These are phyloP conservation scores for Funneliformis caledonium DNA, from an alignment of 371 early-diverging fungal species.

Conservation along the genomic window DNA sequence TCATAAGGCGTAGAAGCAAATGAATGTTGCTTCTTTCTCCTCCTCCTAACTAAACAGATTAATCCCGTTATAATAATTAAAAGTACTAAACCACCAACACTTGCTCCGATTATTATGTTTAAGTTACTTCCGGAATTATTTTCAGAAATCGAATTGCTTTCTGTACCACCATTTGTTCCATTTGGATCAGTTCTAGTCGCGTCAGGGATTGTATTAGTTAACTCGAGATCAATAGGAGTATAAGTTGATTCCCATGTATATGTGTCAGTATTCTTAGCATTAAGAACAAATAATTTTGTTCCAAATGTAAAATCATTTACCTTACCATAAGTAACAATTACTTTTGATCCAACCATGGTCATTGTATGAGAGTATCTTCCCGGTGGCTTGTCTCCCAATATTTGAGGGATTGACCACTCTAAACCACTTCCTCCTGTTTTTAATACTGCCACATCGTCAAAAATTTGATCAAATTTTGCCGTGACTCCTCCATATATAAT, in stretches of 20 bases:
- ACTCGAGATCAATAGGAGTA: not conserved
- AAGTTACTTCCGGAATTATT: not conserved
- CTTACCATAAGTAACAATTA: constrained; percentile 27
- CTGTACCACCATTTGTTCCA: not conserved
- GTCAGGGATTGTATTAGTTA: not conserved
- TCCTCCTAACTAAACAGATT: not conserved
- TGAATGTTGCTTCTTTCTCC: not conserved
- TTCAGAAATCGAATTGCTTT: not conserved
- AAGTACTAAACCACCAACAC: not conserved
- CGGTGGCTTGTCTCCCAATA: not conserved
- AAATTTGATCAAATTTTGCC: not conserved
- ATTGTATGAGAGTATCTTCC: constrained; percentile 19
- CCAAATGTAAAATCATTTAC: not conserved
- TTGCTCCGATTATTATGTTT: not conserved
- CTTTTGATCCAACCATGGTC: constrained; percentile 27
- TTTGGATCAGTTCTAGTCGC: not conserved
- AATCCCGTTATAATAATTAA: not conserved
- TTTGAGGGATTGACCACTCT: not conserved
- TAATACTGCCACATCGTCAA: constrained; percentile 13
- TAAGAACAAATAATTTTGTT: not conserved
- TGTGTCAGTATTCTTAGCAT: not conserved
- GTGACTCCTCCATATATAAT: constrained; percentile 26
- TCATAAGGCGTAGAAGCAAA: constrained; percentile 8
- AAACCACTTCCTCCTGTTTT: not conserved
- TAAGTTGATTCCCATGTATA: constrained; percentile 2